A percentile compares a stretch with the other conserved stretches of the same genome.
These are phyloP conservation scores for Rosellinia necatrix DNA, from an alignment of 2,329 filamentous ascomycete genomes.

Conservation along the genomic window DNA sequence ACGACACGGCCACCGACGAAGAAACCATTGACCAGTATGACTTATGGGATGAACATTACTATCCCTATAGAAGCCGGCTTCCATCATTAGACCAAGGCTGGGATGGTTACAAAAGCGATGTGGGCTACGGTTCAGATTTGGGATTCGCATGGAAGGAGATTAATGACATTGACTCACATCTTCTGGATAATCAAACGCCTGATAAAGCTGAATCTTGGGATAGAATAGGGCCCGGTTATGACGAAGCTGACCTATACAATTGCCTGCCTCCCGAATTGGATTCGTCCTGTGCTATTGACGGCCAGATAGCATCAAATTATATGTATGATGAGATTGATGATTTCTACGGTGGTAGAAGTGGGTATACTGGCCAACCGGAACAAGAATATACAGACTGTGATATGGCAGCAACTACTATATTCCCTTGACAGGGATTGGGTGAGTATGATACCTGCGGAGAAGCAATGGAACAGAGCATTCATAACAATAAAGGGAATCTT, in stretches of 20 bases:
- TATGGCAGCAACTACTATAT: neutral
- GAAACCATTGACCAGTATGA: neutral
- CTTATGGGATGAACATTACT: neutral
- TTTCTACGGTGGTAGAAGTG: neutral
- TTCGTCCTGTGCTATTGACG: neutral
- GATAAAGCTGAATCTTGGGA: neutral
- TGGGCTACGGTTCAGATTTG: neutral
- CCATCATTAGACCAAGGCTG: neutral
- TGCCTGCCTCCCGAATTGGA: neutral
- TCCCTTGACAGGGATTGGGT: neutral
- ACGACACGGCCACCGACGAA: neutral
- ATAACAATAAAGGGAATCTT: neutral
- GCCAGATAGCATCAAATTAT: slow-evolving; percentile 7
- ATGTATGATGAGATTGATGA: slow-evolving; percentile 9
- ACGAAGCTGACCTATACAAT: neutral
- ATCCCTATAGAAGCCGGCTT: neutral
- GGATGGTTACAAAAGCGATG: neutral
- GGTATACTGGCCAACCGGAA: neutral
- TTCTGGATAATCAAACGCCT: neutral
- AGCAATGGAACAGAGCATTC: neutral
- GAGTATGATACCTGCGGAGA: neutral
- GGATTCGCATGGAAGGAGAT: neutral
- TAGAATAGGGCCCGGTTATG: neutral
- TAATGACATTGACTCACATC: neutral
- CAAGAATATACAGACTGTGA: neutral